These are phyloP conservation scores for Polyrhizophydium stewartii DNA, from an alignment of 371 early-diverging fungal species.

Conservation along the genomic window DNA sequence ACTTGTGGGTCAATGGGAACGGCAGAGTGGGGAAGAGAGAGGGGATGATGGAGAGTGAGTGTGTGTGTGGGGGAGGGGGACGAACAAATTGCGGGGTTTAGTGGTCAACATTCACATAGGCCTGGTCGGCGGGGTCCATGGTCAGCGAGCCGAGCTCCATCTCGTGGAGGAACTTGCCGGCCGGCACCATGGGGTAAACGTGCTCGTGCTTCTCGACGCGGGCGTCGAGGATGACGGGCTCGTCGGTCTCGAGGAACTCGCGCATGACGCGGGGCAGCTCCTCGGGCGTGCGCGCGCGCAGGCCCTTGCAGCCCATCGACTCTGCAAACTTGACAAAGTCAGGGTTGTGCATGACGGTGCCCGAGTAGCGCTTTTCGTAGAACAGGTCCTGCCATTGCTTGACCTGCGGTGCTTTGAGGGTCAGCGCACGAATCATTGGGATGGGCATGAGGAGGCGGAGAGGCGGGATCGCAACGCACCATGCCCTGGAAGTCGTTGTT, in stretches of 20 bases:
- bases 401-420: too few relatives aligned
- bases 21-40: too few relatives aligned
- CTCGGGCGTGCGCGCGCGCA: constrained; percentile 74
- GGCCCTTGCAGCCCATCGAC: constrained; percentile 83
- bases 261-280: constrained; percentile 85
- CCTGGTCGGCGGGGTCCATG: constrained; percentile 21
- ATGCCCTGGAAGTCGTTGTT: constrained; percentile 99
- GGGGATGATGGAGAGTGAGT: too few relatives aligned
- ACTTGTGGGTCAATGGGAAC: too few relatives aligned
- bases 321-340: constrained; percentile 96
- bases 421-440: too few relatives aligned
- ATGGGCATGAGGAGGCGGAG: background rate
- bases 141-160: constrained; percentile 37
- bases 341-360: constrained; percentile 93
- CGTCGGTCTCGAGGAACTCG: constrained; percentile 63
- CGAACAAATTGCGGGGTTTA: too few relatives aligned
- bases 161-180: constrained; percentile 88
- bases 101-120: too few relatives aligned
- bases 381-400: constrained; percentile 98
- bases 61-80: too few relatives aligned
- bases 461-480: constrained; percentile 46
- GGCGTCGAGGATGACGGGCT: constrained; percentile 89
- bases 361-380: constrained; percentile 92
- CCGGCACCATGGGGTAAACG: constrained; percentile 96
- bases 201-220: constrained; percentile 87